phyloP scores from a whole-genome alignment of 345 rosid genomes.

The Acer negundo region DNA sequence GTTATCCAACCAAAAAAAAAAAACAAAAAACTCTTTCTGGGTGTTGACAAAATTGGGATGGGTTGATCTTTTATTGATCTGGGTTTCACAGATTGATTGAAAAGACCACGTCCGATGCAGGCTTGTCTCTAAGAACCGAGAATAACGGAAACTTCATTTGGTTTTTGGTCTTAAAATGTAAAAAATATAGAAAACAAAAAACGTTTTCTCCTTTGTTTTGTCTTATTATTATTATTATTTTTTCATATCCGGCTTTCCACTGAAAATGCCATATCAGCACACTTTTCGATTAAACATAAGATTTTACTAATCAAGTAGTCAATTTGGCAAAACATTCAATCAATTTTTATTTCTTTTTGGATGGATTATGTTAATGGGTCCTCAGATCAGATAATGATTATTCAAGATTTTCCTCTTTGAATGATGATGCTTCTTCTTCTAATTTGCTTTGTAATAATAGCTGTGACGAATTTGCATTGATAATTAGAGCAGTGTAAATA shows the following conservation, averaged over 20 bases:
- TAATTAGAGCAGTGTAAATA: background rate
- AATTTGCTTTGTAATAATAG: background rate
- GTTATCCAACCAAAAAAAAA: background rate
- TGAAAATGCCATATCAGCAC: conserved; percentile 9
- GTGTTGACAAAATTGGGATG: background rate
- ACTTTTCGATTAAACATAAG: too few species aligned
- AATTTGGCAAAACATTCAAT: background rate
- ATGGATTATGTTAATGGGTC: background rate
- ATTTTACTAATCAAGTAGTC: background rate
- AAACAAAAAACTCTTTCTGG: background rate
- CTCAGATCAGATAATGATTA: background rate
- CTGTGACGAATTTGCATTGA: too few species aligned
- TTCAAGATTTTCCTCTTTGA: too few species aligned
- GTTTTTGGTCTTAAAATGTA: background rate
- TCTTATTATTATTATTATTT: background rate
- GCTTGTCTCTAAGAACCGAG: background rate
- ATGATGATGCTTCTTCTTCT: background rate
- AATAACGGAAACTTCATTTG: conserved; percentile 8
- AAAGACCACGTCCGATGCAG: background rate
- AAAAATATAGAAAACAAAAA: background rate
- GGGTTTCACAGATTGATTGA: conserved; percentile 1
- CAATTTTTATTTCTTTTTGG: too few species aligned
- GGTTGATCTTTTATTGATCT: background rate
- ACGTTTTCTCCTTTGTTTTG: background rate
- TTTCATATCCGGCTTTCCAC: background rate